Evolutionary conservation across 805 yeast species (phyloP).

Genomic region (Myxozyma sirexii): DNA sequence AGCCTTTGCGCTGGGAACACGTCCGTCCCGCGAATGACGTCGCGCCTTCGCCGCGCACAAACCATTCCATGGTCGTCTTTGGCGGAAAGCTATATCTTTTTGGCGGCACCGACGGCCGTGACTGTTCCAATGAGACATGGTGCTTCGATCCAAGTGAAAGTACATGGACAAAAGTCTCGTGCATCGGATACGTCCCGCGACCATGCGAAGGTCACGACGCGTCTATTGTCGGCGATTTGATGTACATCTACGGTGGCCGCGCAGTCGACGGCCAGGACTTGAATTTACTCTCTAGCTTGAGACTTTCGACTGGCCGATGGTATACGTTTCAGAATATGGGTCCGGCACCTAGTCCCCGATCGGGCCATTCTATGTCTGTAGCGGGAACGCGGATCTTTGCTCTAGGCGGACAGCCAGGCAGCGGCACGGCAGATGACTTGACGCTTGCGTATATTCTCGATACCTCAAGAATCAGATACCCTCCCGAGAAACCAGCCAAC

Average conservation of each 20-base stretch:
- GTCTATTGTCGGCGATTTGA: constrained; percentile 70
- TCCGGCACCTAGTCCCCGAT: constrained; percentile 75
- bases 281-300: constrained; percentile 70
- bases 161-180: constrained; percentile 70
- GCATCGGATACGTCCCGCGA: constrained; percentile 76
- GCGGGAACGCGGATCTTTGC: constrained; percentile 70
- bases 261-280: constrained; percentile 69
- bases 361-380: constrained; percentile 87
- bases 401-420: constrained; percentile 84
- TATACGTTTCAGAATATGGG: constrained; percentile 59
- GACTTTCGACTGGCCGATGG: constrained; percentile 73
- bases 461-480: constrained; percentile 49
- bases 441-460: constrained; percentile 66
- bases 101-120: constrained; percentile 86
- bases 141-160: constrained; percentile 69
- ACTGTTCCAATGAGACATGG: constrained; percentile 76
- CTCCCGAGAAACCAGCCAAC: constrained; percentile 40
- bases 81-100: constrained; percentile 79
- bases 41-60: constrained; percentile 80
- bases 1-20: constrained; percentile 69
- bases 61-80: constrained; percentile 84
- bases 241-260: constrained; percentile 91
- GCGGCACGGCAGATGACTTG: constrained; percentile 51
- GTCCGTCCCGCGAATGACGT: constrained; percentile 55
- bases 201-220: constrained; percentile 93